phyloP scores from a whole-genome alignment of 805 yeast species.

The Pichia californica region DNA sequence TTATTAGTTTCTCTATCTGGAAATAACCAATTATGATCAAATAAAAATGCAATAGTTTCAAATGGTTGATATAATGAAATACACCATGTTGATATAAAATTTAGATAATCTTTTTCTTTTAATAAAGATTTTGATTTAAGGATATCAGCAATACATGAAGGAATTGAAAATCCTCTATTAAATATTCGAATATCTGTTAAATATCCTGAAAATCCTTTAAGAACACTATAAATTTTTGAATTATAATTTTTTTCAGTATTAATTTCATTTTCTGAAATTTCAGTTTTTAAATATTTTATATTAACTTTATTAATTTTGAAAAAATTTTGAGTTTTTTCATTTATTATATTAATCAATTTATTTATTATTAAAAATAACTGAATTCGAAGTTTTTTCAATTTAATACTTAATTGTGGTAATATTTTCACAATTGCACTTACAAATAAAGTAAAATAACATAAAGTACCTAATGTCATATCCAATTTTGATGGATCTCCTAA shows the following conservation, averaged over 20 bases:
- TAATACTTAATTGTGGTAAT: conserved; percentile 2
- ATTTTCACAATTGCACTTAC: conserved; percentile 11
- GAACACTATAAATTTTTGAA: conserved; percentile 4
- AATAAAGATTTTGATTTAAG: conserved; percentile 5
- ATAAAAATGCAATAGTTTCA: conserved; percentile 30
- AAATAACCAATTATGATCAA: conserved; percentile 28
- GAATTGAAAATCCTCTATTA: conserved; percentile 31
- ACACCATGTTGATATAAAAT: conserved; percentile 12
- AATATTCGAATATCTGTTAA: conserved; percentile 32
- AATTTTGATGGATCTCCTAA: conserved; percentile 23
- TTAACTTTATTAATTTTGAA: not conserved
- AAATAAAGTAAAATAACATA: conserved; percentile 28
- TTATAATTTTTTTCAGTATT: not conserved
- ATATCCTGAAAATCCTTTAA: conserved; percentile 25
- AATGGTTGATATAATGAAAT: conserved; percentile 27
- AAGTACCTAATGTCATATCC: conserved; percentile 29
- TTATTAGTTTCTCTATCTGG: conserved; percentile 14
- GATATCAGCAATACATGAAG: conserved; percentile 16
- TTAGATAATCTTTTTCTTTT: conserved; percentile 9
- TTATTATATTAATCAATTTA: not conserved
- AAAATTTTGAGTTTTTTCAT: not conserved
- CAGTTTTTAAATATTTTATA: no score
- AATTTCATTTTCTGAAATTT: not conserved
- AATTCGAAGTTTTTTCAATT: not conserved
- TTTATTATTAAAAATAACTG: not conserved